Percentiles rank a stretch among this genome's conserved stretches.
Conservation (phyloP, 306 rosid species). For the Carpinus viminea region DNA sequence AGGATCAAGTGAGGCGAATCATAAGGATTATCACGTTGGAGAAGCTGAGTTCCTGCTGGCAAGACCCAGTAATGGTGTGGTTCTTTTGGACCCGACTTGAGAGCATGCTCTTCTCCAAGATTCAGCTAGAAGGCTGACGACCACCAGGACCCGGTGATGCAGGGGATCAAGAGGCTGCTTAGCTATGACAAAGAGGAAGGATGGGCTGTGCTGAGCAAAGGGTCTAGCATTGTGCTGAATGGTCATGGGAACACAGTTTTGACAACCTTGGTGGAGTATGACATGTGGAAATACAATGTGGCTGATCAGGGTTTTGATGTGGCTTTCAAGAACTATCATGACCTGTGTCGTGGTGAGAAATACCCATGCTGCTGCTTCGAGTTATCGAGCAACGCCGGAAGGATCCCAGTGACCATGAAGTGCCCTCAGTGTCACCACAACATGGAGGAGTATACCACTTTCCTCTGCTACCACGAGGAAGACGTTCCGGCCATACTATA, state of each 20-base stretch:
- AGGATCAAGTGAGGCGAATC: constrained; percentile 44
- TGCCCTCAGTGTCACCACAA: constrained; percentile 57
- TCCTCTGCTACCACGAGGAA: constrained; percentile 62
- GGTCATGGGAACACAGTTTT: constrained; percentile 43
- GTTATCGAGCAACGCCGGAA: constrained; percentile 42
- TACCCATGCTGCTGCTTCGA: constrained; percentile 46
- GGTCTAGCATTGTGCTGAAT: constrained; percentile 41
- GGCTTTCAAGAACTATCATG: constrained; percentile 37
- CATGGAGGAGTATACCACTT: constrained; percentile 52
- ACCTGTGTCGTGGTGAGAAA: constrained; percentile 26
- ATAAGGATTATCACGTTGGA: constrained; percentile 32
- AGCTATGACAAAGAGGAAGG: constrained; percentile 54
- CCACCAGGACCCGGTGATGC: constrained; percentile 38
- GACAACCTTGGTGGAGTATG: constrained; percentile 42
- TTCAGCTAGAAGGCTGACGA: constrained; percentile 46
- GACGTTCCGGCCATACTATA: not conserved
- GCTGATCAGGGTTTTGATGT: constrained; percentile 39
- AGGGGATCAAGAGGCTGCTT: constrained; percentile 49
- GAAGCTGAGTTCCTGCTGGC: constrained; percentile 48
- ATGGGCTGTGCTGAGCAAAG: constrained; percentile 53
- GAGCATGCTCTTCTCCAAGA: constrained; percentile 69
- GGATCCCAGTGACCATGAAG: constrained; percentile 42
- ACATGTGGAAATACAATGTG: constrained; percentile 44
- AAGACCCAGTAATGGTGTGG: constrained; percentile 56
- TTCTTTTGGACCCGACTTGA: constrained; percentile 68